phyloP scores from a whole-genome alignment of 31 red algal genomes.

The Asparagopsis taxiformis region DNA sequence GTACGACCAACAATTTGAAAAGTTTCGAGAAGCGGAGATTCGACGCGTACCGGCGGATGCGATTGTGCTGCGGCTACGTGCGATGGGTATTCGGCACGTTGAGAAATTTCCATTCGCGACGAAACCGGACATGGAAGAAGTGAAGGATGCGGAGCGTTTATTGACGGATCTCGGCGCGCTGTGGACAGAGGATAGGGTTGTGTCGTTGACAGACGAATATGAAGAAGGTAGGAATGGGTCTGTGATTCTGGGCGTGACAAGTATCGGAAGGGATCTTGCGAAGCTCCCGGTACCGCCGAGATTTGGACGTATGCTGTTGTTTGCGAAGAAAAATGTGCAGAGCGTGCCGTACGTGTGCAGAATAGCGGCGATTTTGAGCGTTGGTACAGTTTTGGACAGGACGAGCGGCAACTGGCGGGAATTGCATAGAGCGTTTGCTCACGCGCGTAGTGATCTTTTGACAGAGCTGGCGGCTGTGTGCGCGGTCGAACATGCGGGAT shows the following conservation, averaged over 20 bases:
- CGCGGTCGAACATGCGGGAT: constrained; percentile 55
- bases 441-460: constrained; percentile 46
- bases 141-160: constrained; percentile 24
- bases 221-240: too few species aligned
- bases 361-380: constrained; percentile 50
- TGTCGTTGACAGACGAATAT: too few species aligned
- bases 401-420: neutral
- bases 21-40: constrained; percentile 54
- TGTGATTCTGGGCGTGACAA: constrained; percentile 47
- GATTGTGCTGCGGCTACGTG: constrained; percentile 57
- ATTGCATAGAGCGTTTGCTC: constrained; percentile 3
- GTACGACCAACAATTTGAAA: constrained; percentile 59
- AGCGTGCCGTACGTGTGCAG: constrained; percentile 49
- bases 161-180: constrained; percentile 66
- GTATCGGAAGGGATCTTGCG: constrained; percentile 45
- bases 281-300: constrained; percentile 67
- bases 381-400: constrained; percentile 29
- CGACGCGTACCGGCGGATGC: constrained; percentile 50
- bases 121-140: constrained; percentile 31
- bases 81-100: constrained; percentile 57
- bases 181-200: neutral
- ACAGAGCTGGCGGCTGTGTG: constrained; percentile 42
- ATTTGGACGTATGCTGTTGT: constrained; percentile 67
- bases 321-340: constrained; percentile 17
- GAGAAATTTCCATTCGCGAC: constrained; percentile 64